These are phyloP conservation scores for Teratosphaeria viscida DNA, from an alignment of 2,329 filamentous ascomycete genomes.

Conservation along the genomic window DNA sequence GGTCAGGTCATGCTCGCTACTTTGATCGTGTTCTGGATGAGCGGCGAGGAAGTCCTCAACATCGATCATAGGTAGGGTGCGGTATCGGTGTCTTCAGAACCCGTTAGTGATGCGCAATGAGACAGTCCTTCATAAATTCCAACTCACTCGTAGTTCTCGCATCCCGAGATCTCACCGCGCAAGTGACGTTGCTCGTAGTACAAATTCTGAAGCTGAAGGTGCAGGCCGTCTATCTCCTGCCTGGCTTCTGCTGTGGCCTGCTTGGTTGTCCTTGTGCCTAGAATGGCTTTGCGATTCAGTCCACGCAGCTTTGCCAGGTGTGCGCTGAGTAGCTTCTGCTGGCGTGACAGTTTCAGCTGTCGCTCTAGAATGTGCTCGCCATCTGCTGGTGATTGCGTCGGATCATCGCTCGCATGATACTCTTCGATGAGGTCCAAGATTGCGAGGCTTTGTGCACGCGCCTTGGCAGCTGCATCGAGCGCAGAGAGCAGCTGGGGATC, in stretches of 20 bases:
- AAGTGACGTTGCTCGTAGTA: conserved; percentile 93
- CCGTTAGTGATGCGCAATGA: background rate
- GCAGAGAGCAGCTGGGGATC: conserved; percentile 57
- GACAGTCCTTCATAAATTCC: background rate
- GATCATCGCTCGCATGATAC: conserved; percentile 8
- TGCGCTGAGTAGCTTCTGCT: conserved; percentile 70
- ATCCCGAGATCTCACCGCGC: conserved; percentile 78
- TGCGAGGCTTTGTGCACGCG: conserved; percentile 59
- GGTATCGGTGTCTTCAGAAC: conserved; percentile 66
- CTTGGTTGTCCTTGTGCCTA: conserved; percentile 78
- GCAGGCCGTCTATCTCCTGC: conserved; percentile 81
- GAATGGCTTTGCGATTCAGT: conserved; percentile 69
- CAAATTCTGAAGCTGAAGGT: conserved; percentile 87
- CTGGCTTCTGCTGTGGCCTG: conserved; percentile 73
- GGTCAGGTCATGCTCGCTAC: conserved; percentile 73
- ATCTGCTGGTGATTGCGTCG: conserved; percentile 24
- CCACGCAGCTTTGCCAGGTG: conserved; percentile 72
- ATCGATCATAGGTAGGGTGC: conserved; percentile 72
- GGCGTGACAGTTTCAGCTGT: conserved; percentile 54
- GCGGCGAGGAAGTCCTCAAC: conserved; percentile 68
- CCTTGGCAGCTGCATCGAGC: conserved; percentile 60
- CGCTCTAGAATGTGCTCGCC: conserved; percentile 36
- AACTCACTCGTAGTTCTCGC: conserved; percentile 74
- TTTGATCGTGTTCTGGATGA: conserved; percentile 63
- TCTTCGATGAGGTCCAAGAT: conserved; percentile 45